Percentiles rank a stretch among this genome's conserved stretches.
phyloP scores from a whole-genome alignment of 1,139 yeast genomes.

The Suhomyces bokatorum region DNA sequence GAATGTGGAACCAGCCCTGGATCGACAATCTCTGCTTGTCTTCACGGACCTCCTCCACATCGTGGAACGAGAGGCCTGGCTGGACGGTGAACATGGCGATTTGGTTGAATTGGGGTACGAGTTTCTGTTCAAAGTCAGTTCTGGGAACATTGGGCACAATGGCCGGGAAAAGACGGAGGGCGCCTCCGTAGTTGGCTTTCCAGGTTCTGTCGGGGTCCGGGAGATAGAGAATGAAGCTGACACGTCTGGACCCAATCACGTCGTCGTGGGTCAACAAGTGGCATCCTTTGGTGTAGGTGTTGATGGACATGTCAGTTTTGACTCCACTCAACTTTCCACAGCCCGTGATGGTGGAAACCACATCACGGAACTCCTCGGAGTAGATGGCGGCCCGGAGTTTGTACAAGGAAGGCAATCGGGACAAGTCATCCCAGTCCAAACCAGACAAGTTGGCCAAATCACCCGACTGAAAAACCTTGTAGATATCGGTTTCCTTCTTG shows the following conservation, averaged over 20 bases:
- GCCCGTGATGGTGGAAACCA: constrained; percentile 78
- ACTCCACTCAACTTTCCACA: constrained; percentile 87
- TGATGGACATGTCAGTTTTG: constrained; percentile 90
- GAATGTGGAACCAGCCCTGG: constrained; percentile 99
- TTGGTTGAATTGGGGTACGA: constrained; percentile 94
- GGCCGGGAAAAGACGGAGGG: constrained; percentile 81
- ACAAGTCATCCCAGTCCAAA: constrained; percentile 70
- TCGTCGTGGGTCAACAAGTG: constrained; percentile 96
- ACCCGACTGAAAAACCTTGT: constrained; percentile 92
- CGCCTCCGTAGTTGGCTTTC: constrained; percentile 92
- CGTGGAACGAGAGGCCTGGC: constrained; percentile 96
- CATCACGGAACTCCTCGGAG: constrained; percentile 78
- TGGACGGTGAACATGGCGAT: constrained; percentile 94
- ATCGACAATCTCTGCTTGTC: constrained; percentile 88
- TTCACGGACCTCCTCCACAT: constrained; percentile 93
- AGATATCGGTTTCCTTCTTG: constrained; percentile 93
- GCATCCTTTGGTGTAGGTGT: constrained; percentile 89
- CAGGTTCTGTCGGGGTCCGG: constrained; percentile 90
- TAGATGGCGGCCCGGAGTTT: constrained; percentile 84
- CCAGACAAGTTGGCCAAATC: constrained; percentile 93
- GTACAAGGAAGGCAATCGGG: constrained; percentile 69
- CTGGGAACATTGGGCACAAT: constrained; percentile 87
- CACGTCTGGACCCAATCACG: constrained; percentile 92
- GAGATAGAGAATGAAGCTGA: constrained; percentile 86
- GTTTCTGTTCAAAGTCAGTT: constrained; percentile 65